Conservation (phyloP, 2,329 filamentous ascomycete species). For the Cordyceps javanica region DNA sequence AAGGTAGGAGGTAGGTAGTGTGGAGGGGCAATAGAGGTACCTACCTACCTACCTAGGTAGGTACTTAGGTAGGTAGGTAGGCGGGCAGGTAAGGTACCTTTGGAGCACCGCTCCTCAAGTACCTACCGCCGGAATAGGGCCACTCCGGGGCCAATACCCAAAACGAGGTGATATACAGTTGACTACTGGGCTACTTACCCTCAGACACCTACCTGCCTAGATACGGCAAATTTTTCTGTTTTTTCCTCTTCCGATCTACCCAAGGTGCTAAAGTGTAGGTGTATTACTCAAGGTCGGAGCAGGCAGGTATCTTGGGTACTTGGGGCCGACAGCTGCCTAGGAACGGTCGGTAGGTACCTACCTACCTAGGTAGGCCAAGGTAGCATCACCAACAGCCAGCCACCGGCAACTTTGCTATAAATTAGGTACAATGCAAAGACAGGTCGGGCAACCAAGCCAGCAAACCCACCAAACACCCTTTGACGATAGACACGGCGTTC, state of each 20-base stretch:
- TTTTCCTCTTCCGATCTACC: too few relatives aligned
- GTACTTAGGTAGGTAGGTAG: not conserved
- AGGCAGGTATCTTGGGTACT: not conserved
- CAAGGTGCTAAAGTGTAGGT: too few relatives aligned
- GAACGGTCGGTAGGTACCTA: not conserved
- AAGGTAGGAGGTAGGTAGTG: not conserved
- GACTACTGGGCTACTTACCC: too few relatives aligned
- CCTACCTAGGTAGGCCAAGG: not conserved
- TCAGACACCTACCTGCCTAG: too few relatives aligned
- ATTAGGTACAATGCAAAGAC: not conserved
- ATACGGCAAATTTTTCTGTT: too few relatives aligned
- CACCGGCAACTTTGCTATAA: not conserved
- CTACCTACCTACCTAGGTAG: not conserved
- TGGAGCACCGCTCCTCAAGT: too few relatives aligned
- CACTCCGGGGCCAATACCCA: too few relatives aligned
- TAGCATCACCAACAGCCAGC: not conserved
- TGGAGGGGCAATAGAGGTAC: not conserved
- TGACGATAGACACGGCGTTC: not conserved
- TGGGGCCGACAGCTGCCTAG: too few relatives aligned
- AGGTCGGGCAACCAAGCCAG: not conserved
- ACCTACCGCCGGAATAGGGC: too few relatives aligned
- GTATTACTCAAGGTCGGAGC: too few relatives aligned
- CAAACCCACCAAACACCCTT: not conserved
- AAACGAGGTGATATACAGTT: too few relatives aligned
- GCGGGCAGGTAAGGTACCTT: too few relatives aligned